Conservation (phyloP, 805 yeast species). For the Candida namnaoensis region DNA sequence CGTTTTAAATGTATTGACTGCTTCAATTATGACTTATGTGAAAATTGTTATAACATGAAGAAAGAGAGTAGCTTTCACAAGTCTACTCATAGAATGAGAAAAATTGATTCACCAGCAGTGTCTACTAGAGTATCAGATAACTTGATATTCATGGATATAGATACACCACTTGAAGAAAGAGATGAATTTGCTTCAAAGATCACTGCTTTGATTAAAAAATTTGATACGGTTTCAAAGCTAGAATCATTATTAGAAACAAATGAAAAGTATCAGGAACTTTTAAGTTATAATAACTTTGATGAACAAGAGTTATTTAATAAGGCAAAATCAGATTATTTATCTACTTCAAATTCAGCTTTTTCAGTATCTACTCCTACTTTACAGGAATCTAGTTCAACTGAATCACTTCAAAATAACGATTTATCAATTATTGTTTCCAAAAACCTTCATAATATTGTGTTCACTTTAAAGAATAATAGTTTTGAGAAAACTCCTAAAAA, state of each 20-base stretch:
- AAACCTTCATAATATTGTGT: neutral
- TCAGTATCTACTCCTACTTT: no score
- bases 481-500: slow-evolving; percentile 1
- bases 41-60: slow-evolving; percentile 16
- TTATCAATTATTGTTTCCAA: neutral
- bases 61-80: no score
- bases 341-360: no score
- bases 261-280: neutral
- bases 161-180: no score
- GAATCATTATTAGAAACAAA: neutral
- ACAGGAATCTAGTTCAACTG: no score
- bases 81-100: no score
- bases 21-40: slow-evolving; percentile 36
- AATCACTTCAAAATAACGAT: neutral
- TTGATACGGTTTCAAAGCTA: neutral
- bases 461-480: neutral
- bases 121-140: no score
- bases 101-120: no score
- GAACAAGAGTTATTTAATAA: neutral
- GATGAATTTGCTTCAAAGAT: no score
- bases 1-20: slow-evolving; percentile 39
- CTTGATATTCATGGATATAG: no score
- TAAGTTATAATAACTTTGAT: neutral
- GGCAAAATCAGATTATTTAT: neutral
- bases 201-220: no score